Percentiles rank a stretch among this genome's conserved stretches.
phyloP scores from a whole-genome alignment of 2,329 filamentous ascomycete genomes.

The Dendryphion nanum region DNA sequence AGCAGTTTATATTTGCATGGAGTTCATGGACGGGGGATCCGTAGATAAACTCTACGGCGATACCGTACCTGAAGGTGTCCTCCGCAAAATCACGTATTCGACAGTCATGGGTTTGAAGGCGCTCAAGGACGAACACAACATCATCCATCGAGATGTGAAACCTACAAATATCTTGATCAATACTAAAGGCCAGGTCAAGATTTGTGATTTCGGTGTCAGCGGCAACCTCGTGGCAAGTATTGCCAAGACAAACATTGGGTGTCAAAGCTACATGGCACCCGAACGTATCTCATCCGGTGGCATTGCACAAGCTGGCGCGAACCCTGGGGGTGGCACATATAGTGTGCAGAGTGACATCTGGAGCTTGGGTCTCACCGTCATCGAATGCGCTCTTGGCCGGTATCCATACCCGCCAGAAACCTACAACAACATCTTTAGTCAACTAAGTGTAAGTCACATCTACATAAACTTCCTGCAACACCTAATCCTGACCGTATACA shows the following conservation, averaged over 20 bases:
- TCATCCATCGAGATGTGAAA: slow-evolving; percentile 98
- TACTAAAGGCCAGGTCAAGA: slow-evolving; percentile 87
- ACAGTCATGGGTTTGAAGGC: slow-evolving; percentile 90
- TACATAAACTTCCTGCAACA: slow-evolving; percentile 3
- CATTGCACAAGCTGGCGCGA: slow-evolving; percentile 67
- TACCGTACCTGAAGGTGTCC: slow-evolving; percentile 82
- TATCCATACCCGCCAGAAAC: slow-evolving; percentile 98
- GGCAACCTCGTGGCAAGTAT: slow-evolving; percentile 97
- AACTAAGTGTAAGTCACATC: slow-evolving; percentile 79
- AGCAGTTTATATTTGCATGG: slow-evolving; percentile 98
- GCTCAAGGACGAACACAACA: slow-evolving; percentile 97
- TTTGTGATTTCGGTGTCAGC: slow-evolving; percentile 97
- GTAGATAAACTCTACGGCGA: slow-evolving; percentile 94
- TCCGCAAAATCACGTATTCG: slow-evolving; percentile 86
- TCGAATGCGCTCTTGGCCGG: slow-evolving; percentile 90
- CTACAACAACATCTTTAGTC: slow-evolving; percentile 97
- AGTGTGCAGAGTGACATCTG: slow-evolving; percentile 98
- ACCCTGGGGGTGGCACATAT: slow-evolving; percentile 78
- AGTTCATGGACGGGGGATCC: slow-evolving; percentile 98
- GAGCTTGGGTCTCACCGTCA: slow-evolving; percentile 90
- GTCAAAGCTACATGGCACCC: slow-evolving; percentile 98
- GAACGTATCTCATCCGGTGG: slow-evolving; percentile 90
- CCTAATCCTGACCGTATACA: slow-evolving; percentile 2
- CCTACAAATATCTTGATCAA: slow-evolving; percentile 98
- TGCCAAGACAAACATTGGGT: slow-evolving; percentile 97